Conservation (phyloP, 2,329 filamentous ascomycete species). For the Diplodia sapinea region DNA sequence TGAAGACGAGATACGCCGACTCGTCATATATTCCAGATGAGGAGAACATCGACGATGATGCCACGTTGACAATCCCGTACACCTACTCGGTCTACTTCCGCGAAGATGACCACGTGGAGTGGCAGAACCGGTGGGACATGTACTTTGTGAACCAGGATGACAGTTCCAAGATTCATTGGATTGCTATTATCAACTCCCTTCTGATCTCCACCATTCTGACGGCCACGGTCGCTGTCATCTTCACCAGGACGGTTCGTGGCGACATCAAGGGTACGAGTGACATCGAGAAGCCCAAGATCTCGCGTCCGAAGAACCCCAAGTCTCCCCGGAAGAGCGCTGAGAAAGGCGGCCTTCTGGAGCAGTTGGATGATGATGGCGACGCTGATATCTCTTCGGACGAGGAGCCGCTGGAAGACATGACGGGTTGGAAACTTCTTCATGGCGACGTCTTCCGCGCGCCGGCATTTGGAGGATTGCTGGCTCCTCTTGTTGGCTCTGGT, state of each 20-base stretch:
- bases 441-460: conserved; percentile 86
- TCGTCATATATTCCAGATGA: conserved; percentile 66
- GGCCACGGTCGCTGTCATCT: conserved; percentile 78
- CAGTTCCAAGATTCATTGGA: conserved; percentile 81
- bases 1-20: conserved; percentile 58
- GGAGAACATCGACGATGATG: conserved; percentile 61
- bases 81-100: conserved; percentile 91
- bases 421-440: conserved; percentile 87
- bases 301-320: conserved; percentile 55
- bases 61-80: conserved; percentile 76
- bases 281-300: conserved; percentile 66
- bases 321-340: conserved; percentile 60
- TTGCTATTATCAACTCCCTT: conserved; percentile 85
- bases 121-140: conserved; percentile 83
- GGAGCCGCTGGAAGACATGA: conserved; percentile 76
- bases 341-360: conserved; percentile 63
- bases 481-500: conserved; percentile 81
- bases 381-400: conserved; percentile 70
- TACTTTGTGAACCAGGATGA: conserved; percentile 90
- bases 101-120: conserved; percentile 79
- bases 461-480: conserved; percentile 71
- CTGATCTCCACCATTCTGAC: conserved; percentile 82
- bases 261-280: conserved; percentile 75
- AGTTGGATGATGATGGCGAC: conserved; percentile 61
- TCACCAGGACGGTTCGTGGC: conserved; percentile 76